These are phyloP conservation scores for Pterulicium gracile DNA, from an alignment of 1,284 basidiomycete species.

Conservation along the genomic window DNA sequence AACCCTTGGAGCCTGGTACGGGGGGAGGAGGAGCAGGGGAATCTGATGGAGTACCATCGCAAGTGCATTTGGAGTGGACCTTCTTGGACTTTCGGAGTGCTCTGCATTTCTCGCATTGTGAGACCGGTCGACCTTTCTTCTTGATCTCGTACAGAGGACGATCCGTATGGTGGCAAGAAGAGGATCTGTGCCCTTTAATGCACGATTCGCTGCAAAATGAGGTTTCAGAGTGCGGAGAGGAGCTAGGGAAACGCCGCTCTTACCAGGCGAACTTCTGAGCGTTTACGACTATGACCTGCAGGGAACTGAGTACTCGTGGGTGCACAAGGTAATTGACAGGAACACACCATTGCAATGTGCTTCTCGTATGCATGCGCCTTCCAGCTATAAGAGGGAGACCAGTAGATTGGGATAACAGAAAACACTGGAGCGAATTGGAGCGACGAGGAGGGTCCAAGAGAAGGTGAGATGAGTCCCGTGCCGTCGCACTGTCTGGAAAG, in stretches of 20 bases:
- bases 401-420: too few relatives aligned
- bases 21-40: slow-evolving; percentile 20
- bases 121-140: slow-evolving; percentile 77
- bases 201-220: slow-evolving; percentile 59
- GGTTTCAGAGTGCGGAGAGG: slow-evolving; percentile 6
- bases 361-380: too few relatives aligned
- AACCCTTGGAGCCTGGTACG: slow-evolving; percentile 42
- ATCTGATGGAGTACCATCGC: slow-evolving; percentile 31
- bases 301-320: too few relatives aligned
- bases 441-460: too few relatives aligned
- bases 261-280: slow-evolving; percentile 79
- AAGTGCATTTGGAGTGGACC: slow-evolving; percentile 67
- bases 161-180: slow-evolving; percentile 71
- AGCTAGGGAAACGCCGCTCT: slow-evolving; percentile 9
- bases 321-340: too few relatives aligned
- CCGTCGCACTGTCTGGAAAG: too few relatives aligned
- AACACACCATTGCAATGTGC: too few relatives aligned
- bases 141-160: slow-evolving; percentile 79
- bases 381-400: too few relatives aligned
- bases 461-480: too few relatives aligned
- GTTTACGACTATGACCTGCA: slow-evolving; percentile 47
- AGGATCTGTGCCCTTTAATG: slow-evolving; percentile 83
- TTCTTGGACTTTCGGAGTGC: slow-evolving; percentile 64
- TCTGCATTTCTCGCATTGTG: slow-evolving; percentile 73
- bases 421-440: too few relatives aligned